These are phyloP conservation scores for Naegleria gruberi DNA, from an alignment of 208 protist species.

Conservation along the genomic window DNA sequence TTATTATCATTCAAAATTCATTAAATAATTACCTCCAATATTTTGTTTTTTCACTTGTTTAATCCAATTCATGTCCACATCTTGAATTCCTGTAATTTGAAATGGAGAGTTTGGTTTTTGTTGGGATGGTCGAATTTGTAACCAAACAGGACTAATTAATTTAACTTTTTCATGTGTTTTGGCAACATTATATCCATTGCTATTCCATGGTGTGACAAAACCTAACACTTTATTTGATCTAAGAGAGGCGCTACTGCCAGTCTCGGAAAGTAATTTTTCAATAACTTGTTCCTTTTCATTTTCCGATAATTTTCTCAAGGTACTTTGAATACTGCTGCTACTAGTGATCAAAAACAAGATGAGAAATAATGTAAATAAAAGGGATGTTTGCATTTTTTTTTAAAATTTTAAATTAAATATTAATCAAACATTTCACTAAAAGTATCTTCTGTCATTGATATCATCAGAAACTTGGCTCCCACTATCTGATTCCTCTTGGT, in stretches of 20 bases:
- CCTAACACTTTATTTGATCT: neutral
- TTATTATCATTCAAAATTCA: too few relatives aligned
- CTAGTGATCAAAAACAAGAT: neutral
- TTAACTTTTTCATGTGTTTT: neutral
- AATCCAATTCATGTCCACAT: neutral
- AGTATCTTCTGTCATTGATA: neutral
- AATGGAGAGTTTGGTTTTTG: neutral
- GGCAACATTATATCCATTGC: neutral
- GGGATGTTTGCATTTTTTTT: neutral
- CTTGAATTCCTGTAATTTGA: neutral
- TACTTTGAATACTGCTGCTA: neutral
- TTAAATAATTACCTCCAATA: neutral
- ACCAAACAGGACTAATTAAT: neutral
- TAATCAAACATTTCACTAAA: neutral
- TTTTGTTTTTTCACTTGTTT: neutral
- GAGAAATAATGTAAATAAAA: neutral
- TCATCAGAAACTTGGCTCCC: neutral
- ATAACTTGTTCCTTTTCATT: neutral
- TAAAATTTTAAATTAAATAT: too few relatives aligned
- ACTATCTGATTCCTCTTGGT: neutral
- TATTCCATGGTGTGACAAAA: constrained; percentile 18
- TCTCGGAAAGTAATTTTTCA: neutral
- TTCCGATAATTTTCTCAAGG: neutral
- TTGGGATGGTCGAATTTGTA: neutral
- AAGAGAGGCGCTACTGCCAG: neutral